Base-by-base conservation (phyloP, 2,329 filamentous ascomycete species). In the Teratosphaeria gauchensis region DNA sequence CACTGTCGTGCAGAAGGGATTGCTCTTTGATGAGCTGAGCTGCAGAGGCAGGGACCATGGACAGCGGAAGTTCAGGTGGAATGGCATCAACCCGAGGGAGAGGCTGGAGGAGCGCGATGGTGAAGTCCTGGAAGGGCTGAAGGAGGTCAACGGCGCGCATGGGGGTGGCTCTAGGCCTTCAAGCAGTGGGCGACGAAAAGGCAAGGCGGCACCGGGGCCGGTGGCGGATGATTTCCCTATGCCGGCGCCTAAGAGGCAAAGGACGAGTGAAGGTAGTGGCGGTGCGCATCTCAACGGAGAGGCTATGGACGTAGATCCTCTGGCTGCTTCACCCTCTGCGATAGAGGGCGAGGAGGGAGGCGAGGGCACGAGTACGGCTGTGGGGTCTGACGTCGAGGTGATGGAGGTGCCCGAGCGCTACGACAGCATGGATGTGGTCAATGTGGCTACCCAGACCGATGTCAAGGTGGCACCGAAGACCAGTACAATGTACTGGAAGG, bases 1-100 rank as follows among this genome's bases (percentile, higher is more conserved):
- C 53, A 77, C 79, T 52, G 75, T 87, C 56, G 80, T 87, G 35
- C 84, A 87, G 67, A 84, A 86, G 68, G 84, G 84, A 57, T 73
- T 87, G 53, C 74, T 70, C 63, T 73, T 78, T 60, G 78, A 80
- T 65, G 72, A 76, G 59, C 54, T 71, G 51, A 64, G 60, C 53
- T 64, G 64, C 57, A 63, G 61, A 46, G 63, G 61, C 32, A 61
- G 65, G 28, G 64, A 65, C 38, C 59, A 60, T 24, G 62, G 63
- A 54, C 42, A 48, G 42, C 60, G 69, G 21, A 63, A 61, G 42
- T 69, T 68, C 53, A 54, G 59, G 55, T 71, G 66, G 65, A 68
- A 64, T 9, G 59, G 54, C 42, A 58, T 63, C 21, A 63, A 65
- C 42, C 61, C 64, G 52, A 59, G 65, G 7, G 66, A 60, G n/a